A percentile compares a stretch with the other conserved stretches of the same genome.
These are phyloP conservation scores for Oryza nivara DNA, from an alignment of 176 grass and related monocot species.

Conservation along the genomic window DNA sequence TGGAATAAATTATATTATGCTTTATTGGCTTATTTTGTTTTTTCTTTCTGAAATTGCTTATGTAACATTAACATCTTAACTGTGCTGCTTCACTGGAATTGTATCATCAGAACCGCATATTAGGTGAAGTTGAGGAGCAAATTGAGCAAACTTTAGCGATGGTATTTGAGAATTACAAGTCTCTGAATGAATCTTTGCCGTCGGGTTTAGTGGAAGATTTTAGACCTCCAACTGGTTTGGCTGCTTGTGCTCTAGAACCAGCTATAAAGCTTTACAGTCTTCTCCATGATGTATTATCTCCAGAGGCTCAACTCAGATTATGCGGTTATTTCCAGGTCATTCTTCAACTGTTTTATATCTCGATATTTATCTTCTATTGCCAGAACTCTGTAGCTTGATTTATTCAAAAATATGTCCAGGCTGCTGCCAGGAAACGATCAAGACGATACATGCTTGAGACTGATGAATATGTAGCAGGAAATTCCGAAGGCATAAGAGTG, in stretches of 20 bases:
- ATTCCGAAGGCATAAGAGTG: slow-evolving; percentile 67
- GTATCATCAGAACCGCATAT: slow-evolving; percentile 82
- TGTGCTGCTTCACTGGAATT: slow-evolving; percentile 20
- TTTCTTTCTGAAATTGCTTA: slow-evolving; percentile 15
- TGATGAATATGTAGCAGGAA: slow-evolving; percentile 76
- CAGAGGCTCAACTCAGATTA: slow-evolving; percentile 91
- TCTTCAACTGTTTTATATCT: slow-evolving; percentile 28
- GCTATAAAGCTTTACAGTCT: slow-evolving; percentile 93
- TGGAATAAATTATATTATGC: slow-evolving; percentile 18
- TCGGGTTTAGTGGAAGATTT: slow-evolving; percentile 86
- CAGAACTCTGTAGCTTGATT: slow-evolving; percentile 1
- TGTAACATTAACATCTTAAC: slow-evolving; percentile 17
- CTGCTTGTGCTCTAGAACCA: slow-evolving; percentile 74
- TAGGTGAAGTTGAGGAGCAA: slow-evolving; percentile 92
- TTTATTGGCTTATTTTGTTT: slow-evolving; percentile 24
- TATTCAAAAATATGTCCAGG: slow-evolving; percentile 51
- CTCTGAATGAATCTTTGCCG: slow-evolving; percentile 72
- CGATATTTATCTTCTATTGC: slow-evolving; percentile 10
- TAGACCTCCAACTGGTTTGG: slow-evolving; percentile 73
- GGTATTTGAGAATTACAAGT: slow-evolving; percentile 98
- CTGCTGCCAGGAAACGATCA: slow-evolving; percentile 86
- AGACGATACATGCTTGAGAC: slow-evolving; percentile 92
- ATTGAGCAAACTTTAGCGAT: slow-evolving; percentile 82
- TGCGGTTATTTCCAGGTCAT: slow-evolving; percentile 96
- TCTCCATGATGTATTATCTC: slow-evolving; percentile 92